Conservation (phyloP, 2,329 filamentous ascomycete genomes). For the Xylariaceae sp. region DNA sequence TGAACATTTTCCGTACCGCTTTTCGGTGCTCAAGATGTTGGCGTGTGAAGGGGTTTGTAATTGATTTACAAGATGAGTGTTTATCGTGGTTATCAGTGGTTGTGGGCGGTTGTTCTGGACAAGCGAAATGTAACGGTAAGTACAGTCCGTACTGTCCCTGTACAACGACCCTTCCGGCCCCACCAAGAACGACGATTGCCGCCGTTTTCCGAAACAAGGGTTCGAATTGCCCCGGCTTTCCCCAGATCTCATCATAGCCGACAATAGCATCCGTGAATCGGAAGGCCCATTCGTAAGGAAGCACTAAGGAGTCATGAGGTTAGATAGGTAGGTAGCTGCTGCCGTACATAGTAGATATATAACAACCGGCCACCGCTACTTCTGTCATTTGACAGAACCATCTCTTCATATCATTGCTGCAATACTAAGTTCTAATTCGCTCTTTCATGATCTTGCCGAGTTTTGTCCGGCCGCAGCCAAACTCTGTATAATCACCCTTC, state of each 20-base stretch:
- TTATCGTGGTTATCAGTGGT: too few relatives aligned
- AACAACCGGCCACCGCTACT: background rate
- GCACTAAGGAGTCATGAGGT: background rate
- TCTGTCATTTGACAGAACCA: background rate
- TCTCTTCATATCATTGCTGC: background rate
- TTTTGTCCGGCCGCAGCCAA: too few relatives aligned
- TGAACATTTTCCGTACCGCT: too few relatives aligned
- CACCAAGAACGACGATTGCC: slow-evolving; percentile 11
- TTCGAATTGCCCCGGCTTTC: background rate
- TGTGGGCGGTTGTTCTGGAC: too few relatives aligned
- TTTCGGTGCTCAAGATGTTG: too few relatives aligned
- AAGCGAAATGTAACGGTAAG: too few relatives aligned
- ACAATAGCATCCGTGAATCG: slow-evolving; percentile 22
- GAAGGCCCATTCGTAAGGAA: background rate
- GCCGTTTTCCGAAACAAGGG: slow-evolving; percentile 23
- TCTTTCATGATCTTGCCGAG: background rate
- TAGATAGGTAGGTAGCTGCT: background rate
- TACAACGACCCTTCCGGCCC: too few relatives aligned
- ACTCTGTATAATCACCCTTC: too few relatives aligned
- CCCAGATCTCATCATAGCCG: slow-evolving; percentile 24
- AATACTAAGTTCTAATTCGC: background rate
- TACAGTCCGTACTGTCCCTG: too few relatives aligned
- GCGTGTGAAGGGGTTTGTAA: too few relatives aligned
- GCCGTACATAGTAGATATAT: too few relatives aligned
- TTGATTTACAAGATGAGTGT: too few relatives aligned